These are phyloP conservation scores for Coccomyxa sp. DNA, from an alignment of 139 green algal species.

Conservation along the genomic window DNA sequence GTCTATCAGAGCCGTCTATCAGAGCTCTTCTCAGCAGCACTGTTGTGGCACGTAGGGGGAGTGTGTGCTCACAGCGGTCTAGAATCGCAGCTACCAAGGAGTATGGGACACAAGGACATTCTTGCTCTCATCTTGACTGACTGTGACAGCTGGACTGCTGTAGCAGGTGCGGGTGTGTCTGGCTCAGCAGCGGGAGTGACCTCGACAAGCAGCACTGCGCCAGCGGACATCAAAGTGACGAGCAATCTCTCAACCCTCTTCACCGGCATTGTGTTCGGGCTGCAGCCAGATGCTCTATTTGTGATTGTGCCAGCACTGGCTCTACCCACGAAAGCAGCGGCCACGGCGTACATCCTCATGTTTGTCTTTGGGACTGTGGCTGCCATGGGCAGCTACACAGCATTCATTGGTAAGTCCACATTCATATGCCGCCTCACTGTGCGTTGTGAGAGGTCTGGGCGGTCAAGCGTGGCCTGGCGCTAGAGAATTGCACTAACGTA, in stretches of 20 bases:
- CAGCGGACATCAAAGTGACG: conserved; percentile 26
- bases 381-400: conserved; percentile 95
- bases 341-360: conserved; percentile 83
- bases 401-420: conserved; percentile 59
- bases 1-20: not conserved
- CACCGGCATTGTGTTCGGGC: conserved; percentile 94
- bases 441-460: not conserved
- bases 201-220: conserved; percentile 19
- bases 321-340: conserved; percentile 84
- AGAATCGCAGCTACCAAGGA: too few species aligned
- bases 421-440: not conserved
- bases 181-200: too few species aligned
- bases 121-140: too few species aligned
- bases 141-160: too few species aligned
- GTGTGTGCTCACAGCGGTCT: too few species aligned
- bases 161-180: too few species aligned
- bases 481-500: not conserved
- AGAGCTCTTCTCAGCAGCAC: not conserved
- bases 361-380: conserved; percentile 94
- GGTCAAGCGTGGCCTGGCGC: not conserved
- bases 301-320: conserved; percentile 93
- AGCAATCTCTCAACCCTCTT: conserved; percentile 75
- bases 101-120: too few species aligned
- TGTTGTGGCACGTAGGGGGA: not conserved
- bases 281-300: conserved; percentile 96